Base-by-base conservation (phyloP, 2,329 filamentous ascomycete species). In the Hypoxylon sp. region DNA sequence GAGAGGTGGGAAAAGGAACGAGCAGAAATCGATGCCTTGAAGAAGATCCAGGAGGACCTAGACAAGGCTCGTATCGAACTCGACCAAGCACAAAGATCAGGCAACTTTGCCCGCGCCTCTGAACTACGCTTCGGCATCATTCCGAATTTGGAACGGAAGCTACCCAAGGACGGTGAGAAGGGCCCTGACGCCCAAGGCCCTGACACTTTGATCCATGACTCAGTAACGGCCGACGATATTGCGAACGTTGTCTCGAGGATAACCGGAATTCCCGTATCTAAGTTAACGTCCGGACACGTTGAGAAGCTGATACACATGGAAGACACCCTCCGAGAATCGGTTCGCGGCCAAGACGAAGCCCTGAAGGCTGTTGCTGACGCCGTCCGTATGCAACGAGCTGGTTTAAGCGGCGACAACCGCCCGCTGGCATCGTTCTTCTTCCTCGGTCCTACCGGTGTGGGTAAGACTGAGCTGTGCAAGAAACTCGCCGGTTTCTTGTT, bases 251-350 rank as follows among this genome's bases (percentile, higher is more conserved):
- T 98, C 3, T 96, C 94, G 2, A 89, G 94, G 60, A 91, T 94
- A 30, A 98, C 96, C 0, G 95, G 96, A 30, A 98, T 98, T 67
- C 96, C 96, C 0, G 92, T 97, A 25, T 91, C 91, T 31, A 98
- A 97, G 80, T 86, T 99, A 54, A 98, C 97, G 76, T 91, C 93
- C 7, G 95, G 95, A 22, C 95, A 98, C 74, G 92, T 97, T 44
- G 95, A 98, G 79, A 97, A 97, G 81, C 85, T 99, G 30, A 92
- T 99, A 13, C 91, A 94, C 75, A 98, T 98, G 95, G 96, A 99
- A 80, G 94, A 97, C 69, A 92, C 89, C 0, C 86, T 99, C 7
- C 88, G 93, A 4, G 85, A 94, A 76, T 92, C 92, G 3, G 92
- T 99, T 61, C 91, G 94, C 71, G 96, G 96, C 2, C 96, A 99